phyloP scores from a whole-genome alignment of 75 land plant genomes.

The Larix kaempferi region DNA sequence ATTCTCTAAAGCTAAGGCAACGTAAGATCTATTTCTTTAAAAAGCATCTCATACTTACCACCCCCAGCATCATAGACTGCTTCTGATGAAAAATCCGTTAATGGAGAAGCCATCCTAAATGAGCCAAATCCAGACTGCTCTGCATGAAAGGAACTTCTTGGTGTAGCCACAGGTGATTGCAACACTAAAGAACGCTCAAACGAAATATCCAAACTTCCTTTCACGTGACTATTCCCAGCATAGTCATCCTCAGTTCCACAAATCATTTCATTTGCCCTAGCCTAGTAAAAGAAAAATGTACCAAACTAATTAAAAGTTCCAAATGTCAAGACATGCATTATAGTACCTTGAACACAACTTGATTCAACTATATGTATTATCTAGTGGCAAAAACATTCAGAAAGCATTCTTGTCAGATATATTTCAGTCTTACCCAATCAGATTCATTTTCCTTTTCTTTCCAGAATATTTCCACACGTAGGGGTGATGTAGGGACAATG shows the following conservation, averaged over 20 bases:
- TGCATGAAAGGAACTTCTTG: constrained; percentile 25
- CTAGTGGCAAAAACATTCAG: too few relatives aligned
- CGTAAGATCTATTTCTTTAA: not conserved
- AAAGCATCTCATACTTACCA: constrained; percentile 25
- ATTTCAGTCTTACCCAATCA: constrained; percentile 63
- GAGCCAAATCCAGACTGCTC: constrained; percentile 36
- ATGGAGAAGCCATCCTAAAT: constrained; percentile 26
- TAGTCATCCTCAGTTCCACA: constrained; percentile 73
- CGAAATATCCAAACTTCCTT: constrained; percentile 30
- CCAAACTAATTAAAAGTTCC: too few relatives aligned
- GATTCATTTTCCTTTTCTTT: constrained; percentile 79
- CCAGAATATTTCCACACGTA: constrained; percentile 77
- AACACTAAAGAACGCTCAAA: constrained; percentile 54
- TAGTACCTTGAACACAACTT: too few relatives aligned
- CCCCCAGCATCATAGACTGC: constrained; percentile 36
- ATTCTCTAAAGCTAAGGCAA: too few relatives aligned
- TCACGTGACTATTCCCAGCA: constrained; percentile 59
- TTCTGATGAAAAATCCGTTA: constrained; percentile 32
- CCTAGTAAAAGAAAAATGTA: too few relatives aligned
- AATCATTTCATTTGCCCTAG: not conserved
- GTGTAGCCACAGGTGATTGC: constrained; percentile 46
- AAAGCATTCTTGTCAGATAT: too few relatives aligned
- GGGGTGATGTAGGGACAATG: not conserved
- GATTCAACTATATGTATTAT: too few relatives aligned
- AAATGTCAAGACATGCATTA: too few relatives aligned